A percentile compares a stretch with the other conserved stretches of the same genome.
phyloP scores from a whole-genome alignment of 2,329 filamentous ascomycete species.

The Cryphonectria parasitica region DNA sequence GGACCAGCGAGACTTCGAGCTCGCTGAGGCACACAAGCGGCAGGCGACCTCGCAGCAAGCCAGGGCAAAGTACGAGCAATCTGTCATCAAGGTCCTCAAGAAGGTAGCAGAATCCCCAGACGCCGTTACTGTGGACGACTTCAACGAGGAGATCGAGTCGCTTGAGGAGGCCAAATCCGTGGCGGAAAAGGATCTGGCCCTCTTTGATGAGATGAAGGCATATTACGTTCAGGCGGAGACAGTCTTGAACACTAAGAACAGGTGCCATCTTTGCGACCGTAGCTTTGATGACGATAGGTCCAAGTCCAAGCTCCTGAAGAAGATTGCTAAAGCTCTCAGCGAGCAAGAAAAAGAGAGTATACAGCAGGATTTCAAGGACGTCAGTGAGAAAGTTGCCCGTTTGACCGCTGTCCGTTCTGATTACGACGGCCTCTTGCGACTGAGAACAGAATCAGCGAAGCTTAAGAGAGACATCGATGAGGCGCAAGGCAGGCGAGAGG shows the following conservation, averaged over 20 bases:
- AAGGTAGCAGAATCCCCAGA: constrained; percentile 43
- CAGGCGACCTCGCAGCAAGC: constrained; percentile 68
- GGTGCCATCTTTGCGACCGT: constrained; percentile 77
- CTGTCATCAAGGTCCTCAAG: constrained; percentile 54
- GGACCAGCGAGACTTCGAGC: constrained; percentile 74
- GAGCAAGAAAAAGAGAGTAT: constrained; percentile 64
- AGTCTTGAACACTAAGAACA: constrained; percentile 67
- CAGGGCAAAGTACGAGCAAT: constrained; percentile 62
- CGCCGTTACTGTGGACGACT: constrained; percentile 55
- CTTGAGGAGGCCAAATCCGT: constrained; percentile 61
- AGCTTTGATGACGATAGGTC: constrained; percentile 60
- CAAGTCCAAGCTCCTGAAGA: constrained; percentile 67
- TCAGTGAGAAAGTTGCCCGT: constrained; percentile 51
- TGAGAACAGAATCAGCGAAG: constrained; percentile 72
- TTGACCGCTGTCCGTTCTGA: constrained; percentile 66
- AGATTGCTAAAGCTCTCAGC: constrained; percentile 66
- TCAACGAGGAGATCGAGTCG: constrained; percentile 53
- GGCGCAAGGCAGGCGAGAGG: constrained; percentile 62
- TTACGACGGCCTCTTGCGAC: constrained; percentile 74
- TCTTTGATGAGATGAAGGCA: constrained; percentile 69
- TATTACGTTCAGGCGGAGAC: constrained; percentile 74
- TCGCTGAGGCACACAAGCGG: constrained; percentile 68
- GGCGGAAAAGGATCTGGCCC: constrained; percentile 68
- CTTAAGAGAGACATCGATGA: constrained; percentile 63
- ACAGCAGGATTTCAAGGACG: constrained; percentile 38